A percentile compares a stretch with the other conserved stretches of the same genome.
Conservation (phyloP, 2,329 filamentous ascomycete species). For the Aspergillus sp. region DNA sequence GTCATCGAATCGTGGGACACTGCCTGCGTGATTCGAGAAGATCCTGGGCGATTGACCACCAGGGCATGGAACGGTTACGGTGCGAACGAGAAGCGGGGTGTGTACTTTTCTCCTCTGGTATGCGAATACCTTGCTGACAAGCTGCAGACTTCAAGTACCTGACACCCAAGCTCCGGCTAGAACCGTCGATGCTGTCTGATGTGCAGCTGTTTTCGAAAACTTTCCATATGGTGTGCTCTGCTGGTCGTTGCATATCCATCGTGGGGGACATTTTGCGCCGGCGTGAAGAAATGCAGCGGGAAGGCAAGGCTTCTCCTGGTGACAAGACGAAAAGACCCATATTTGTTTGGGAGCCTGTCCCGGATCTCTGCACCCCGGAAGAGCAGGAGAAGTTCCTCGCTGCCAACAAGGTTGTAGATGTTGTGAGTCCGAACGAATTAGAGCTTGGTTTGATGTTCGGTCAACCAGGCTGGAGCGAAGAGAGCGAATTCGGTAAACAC, state of each 20-base stretch:
- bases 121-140: constrained; percentile 3
- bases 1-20: constrained; percentile 75
- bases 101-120: constrained; percentile 1
- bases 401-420: constrained; percentile 54
- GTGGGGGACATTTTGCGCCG: constrained; percentile 65
- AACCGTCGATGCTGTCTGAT: constrained; percentile 66
- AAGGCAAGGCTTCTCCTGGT: constrained; percentile 24
- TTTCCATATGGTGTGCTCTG: constrained; percentile 86
- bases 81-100: constrained; percentile 61
- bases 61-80: constrained; percentile 91
- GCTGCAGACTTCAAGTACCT: constrained; percentile 74
- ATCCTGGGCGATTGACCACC: constrained; percentile 70
- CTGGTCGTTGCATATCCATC: constrained; percentile 71
- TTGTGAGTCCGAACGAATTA: constrained; percentile 76
- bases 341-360: constrained; percentile 94
- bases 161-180: constrained; percentile 80
- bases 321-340: constrained; percentile 56
- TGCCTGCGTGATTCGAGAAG: constrained; percentile 65
- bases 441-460: constrained; percentile 88
- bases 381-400: constrained; percentile 53
- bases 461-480: constrained; percentile 34
- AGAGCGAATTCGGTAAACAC: constrained; percentile 23
- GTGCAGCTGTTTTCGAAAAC: constrained; percentile 67
- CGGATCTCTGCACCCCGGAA: constrained; percentile 75
- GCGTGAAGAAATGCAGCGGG: constrained; percentile 38